These are phyloP conservation scores for Pisolithus tinctorius DNA, from an alignment of 768 basidiomycete genomes.

Conservation along the genomic window DNA sequence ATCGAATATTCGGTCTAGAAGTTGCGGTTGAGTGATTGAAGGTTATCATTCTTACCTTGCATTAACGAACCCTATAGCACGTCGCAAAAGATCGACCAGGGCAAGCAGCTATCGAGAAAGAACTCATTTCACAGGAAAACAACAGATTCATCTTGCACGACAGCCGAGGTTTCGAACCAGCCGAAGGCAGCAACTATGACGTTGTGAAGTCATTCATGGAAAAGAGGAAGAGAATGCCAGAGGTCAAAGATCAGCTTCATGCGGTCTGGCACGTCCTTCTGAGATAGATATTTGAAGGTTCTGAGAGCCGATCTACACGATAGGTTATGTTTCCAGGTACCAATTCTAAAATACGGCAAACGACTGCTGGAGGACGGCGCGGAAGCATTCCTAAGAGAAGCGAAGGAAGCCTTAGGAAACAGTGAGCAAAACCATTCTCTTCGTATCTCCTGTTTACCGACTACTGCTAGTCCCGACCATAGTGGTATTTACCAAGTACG, in stretches of 20 bases:
- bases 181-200: not conserved
- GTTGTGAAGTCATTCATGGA: conserved; percentile 7
- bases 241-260: conserved; percentile 6
- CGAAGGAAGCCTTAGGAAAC: not conserved
- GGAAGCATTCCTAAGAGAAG: not conserved
- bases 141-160: conserved; percentile 9
- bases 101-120: conserved; percentile 6
- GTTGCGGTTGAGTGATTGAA: not conserved
- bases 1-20: not conserved
- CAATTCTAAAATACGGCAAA: not conserved
- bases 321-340: conserved; percentile 1
- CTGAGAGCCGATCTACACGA: not conserved
- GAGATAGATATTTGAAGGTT: not conserved
- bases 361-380: conserved; percentile 1
- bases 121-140: conserved; percentile 7
- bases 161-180: conserved; percentile 12
- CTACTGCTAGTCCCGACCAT: not conserved
- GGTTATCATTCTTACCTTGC: not conserved
- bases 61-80: not conserved
- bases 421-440: not conserved
- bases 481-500: not conserved
- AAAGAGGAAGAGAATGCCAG: not conserved
- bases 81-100: not conserved
- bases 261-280: conserved; percentile 7
- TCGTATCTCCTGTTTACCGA: not conserved